Base-by-base conservation (phyloP, 306 rosid genomes). In the Hylodesmum podocarpum region DNA sequence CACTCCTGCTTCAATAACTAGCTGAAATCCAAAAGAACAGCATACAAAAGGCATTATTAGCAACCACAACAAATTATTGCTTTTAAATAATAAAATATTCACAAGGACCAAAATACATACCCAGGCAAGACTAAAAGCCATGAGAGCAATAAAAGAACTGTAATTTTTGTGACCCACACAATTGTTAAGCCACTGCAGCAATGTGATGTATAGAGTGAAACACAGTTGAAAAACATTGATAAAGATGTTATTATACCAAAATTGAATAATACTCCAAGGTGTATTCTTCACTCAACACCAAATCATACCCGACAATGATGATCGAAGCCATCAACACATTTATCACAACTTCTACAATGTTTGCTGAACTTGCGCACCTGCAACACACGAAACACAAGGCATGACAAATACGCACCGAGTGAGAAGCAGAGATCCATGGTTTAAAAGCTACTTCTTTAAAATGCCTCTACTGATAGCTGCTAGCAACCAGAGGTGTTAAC, bases 261-360 rank as follows among this genome's bases (percentile, higher is more conserved):
- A 55, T 50, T 50, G 44, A 61, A 66, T 19, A 58, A 72, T 54
- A 76, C 68, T 73, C 21, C 50, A 85, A 58, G 53, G 54, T 50
- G 15, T 47, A 81, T 78, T 58, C 54, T 24, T 53, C 57, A 67
- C 73, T 54, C 13, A 73, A 80, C 76, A 63, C 63, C 12, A 66
- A 53, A 66, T 63, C 81, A 82, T 92, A 94, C 98, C 90, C 97
- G 91, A 49, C 98, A 94, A 86, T 94, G 98, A 84, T 94, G 98
- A 89, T 94, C 98, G 65, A 94, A 94, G 36, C 96, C 98, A 76
- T 92, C 96, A 47, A 94, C 97, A 80, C 98, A 94, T 79, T 94
- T 94, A 82, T 94, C 98, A 85, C 98, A 94, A 77, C 98, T 94
- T 88, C 98, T 85, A 84, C 98, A 94, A 70, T 94, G 98, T 76